phyloP scores from a whole-genome alignment of 2,329 filamentous ascomycete species.

The Neocucurbitaria cava region DNA sequence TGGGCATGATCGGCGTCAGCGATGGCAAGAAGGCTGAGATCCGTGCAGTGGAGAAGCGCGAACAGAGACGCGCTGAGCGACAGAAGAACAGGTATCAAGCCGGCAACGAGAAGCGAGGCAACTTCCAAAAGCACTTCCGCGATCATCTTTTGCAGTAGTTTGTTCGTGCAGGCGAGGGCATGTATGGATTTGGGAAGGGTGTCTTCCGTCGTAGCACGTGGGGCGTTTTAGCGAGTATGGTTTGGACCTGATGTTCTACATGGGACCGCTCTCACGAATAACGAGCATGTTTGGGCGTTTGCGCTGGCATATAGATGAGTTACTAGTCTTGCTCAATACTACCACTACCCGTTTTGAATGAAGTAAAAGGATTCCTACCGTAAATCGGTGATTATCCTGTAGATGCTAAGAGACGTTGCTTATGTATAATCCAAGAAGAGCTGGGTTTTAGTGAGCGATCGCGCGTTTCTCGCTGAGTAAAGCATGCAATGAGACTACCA shows the following conservation, averaged over 20 bases:
- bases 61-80: constrained; percentile 69
- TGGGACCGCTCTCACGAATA: neutral
- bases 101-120: constrained; percentile 74
- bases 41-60: constrained; percentile 70
- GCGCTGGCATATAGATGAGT: neutral
- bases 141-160: constrained; percentile 62
- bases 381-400: too few species aligned
- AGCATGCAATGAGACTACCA: too few species aligned
- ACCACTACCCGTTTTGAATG: neutral
- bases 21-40: constrained; percentile 77
- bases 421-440: too few species aligned
- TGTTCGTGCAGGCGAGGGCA: neutral
- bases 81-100: constrained; percentile 67
- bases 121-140: constrained; percentile 79
- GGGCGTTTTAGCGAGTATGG: neutral
- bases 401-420: too few species aligned
- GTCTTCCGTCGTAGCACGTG: neutral
- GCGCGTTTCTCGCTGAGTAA: too few species aligned
- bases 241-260: neutral
- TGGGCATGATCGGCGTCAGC: constrained; percentile 78
- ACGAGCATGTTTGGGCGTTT: neutral
- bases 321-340: neutral
- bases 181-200: neutral
- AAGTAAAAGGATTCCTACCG: too few species aligned
- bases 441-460: too few species aligned